Conservation (phyloP, 306 rosid genomes). For the Trifolium dubium region DNA sequence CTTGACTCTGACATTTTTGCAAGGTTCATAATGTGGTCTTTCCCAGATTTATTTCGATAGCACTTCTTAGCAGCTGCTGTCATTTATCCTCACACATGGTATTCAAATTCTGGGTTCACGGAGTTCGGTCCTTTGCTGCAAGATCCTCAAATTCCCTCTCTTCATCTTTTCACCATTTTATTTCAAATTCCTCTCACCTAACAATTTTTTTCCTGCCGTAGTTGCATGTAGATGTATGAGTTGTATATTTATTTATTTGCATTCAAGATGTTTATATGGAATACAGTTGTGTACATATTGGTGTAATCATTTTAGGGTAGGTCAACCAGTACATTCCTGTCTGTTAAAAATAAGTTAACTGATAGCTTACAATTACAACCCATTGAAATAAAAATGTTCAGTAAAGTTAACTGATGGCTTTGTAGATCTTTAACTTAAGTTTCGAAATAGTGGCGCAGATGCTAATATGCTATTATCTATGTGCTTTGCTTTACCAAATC, state of each 20-base stretch:
- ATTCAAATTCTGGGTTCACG: neutral
- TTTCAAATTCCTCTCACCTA: too few relatives aligned
- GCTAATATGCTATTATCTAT: too few relatives aligned
- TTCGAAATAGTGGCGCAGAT: too few relatives aligned
- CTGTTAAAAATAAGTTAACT: neutral
- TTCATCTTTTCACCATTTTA: too few relatives aligned
- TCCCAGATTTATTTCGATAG: conserved; percentile 75
- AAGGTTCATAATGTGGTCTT: conserved; percentile 91
- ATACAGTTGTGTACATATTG: neutral
- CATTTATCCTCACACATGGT: conserved; percentile 9
- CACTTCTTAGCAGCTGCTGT: neutral
- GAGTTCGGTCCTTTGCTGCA: neutral
- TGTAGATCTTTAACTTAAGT: too few relatives aligned
- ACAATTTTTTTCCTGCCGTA: neutral
- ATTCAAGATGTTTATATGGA: neutral
- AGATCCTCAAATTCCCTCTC: too few relatives aligned
- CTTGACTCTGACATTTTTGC: conserved; percentile 83
- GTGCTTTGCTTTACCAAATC: too few relatives aligned
- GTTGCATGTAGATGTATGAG: neutral
- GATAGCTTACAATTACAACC: too few relatives aligned
- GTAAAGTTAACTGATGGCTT: too few relatives aligned
- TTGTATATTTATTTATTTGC: neutral
- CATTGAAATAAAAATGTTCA: too few relatives aligned
- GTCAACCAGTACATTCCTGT: neutral
- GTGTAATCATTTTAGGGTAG: neutral